Base-by-base conservation (phyloP, 2,329 filamentous ascomycete species). In the Apiospora hydei region DNA sequence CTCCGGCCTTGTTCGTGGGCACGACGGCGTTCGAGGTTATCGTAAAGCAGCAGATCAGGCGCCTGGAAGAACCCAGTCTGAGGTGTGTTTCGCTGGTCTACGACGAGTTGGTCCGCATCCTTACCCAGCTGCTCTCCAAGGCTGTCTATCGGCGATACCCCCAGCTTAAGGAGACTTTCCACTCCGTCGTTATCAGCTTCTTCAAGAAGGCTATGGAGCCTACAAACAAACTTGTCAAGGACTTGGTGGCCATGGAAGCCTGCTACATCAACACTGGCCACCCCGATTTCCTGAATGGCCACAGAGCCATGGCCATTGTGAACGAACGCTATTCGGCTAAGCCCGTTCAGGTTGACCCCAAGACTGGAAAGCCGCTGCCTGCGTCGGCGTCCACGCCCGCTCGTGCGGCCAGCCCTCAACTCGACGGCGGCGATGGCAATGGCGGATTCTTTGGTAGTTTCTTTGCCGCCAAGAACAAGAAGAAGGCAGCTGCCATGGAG, bases 401-500 rank as follows among this genome's bases (percentile, higher is more conserved):
- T 69, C 91, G 95, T 74, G 90, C 93, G 61, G 89, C 89, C 71
- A 97, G 92, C 80, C 96, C 94, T 10, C 93, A 92, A 51, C 85
- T 94, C 70, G 84, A 85, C 47, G 84, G 83, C 41, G 83, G 82
- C 73, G 82, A 80, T 69, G 76, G 83, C 70, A 94, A 94, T 80
- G 86, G 88, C 73, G 95, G 96, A 49, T 99, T 99, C 89, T 99
- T 99, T 78, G 96, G 96, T 77, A 97, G 94, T 80, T 99, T 99
- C 89, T 99, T 98, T 81, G 94, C 96, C 14, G 95, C 94, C 80
- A 99, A 98, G 90, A 99, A 98, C 87, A 99, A 98, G 91, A 99
- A 99, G 90, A 98, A 98, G 92, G 97, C 97, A 85, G 96, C 96
- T n/a, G 95, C 96, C 67, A 99, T 99, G 96, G 96, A 99, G 82